These are phyloP conservation scores for Verticillium isaacii DNA, from an alignment of 2,329 filamentous ascomycete genomes.

Conservation along the genomic window DNA sequence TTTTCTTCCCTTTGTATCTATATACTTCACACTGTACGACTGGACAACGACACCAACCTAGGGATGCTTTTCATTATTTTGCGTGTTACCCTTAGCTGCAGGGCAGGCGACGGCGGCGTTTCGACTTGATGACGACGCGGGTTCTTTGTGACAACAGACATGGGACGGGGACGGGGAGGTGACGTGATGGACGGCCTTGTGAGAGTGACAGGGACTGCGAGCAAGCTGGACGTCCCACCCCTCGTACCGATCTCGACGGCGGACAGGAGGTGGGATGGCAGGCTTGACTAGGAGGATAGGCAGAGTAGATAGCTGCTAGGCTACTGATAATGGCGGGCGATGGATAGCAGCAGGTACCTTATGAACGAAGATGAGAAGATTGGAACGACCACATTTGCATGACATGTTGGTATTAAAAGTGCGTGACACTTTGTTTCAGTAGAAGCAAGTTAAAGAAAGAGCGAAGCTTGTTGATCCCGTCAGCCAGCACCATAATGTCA, in stretches of 20 bases:
- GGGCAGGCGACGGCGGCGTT: background rate
- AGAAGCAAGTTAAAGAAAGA: no score
- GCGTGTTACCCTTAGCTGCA: background rate
- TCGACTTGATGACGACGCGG: background rate
- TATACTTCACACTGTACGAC: slow-evolving; percentile 2
- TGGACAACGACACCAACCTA: background rate
- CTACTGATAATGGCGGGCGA: no score
- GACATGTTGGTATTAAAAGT: no score
- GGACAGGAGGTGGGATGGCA: background rate
- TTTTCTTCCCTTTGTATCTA: slow-evolving; percentile 4
- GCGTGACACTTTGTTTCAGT: no score
- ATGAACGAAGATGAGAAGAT: no score
- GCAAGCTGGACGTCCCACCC: background rate
- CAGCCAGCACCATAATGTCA: no score
- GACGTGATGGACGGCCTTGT: background rate
- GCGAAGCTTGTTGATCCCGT: no score
- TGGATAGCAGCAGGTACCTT: no score
- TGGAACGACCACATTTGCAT: no score
- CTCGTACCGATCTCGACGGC: background rate
- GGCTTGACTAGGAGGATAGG: background rate
- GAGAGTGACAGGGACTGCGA: background rate
- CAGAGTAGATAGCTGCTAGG: no score
- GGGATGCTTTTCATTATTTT: background rate
- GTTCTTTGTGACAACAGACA: background rate
- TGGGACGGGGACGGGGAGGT: background rate